These are phyloP conservation scores for Dioscorea cayenensis DNA, from an alignment of 116 monocot genomes.

Conservation along the genomic window DNA sequence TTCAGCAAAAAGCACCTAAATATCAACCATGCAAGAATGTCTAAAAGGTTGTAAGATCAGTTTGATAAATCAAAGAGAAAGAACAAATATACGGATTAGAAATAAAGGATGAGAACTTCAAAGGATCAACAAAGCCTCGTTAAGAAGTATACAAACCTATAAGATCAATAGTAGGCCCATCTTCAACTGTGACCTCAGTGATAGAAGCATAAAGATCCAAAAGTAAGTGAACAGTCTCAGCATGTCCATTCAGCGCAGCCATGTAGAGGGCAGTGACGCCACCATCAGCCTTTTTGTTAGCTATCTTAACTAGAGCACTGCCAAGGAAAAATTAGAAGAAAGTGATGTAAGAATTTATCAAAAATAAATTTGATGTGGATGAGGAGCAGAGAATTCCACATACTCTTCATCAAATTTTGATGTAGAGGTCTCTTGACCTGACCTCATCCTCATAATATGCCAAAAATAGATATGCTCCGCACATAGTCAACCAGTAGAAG, in stretches of 20 bases:
- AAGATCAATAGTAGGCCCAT: slow-evolving; percentile 89
- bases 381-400: slow-evolving; percentile 3
- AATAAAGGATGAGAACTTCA: neutral
- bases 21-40: no score
- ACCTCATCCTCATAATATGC: slow-evolving; percentile 31
- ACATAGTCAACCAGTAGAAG: slow-evolving; percentile 79
- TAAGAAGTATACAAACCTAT: slow-evolving; percentile 48
- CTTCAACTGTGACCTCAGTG: slow-evolving; percentile 65
- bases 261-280: slow-evolving; percentile 93
- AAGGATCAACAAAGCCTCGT: neutral
- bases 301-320: slow-evolving; percentile 53
- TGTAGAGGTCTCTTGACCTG: slow-evolving; percentile 18
- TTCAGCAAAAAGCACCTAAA: no score
- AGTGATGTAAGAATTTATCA: neutral
- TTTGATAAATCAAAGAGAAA: neutral
- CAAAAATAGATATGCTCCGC: slow-evolving; percentile 72
- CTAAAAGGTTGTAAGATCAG: no score
- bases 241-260: no score
- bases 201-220: slow-evolving; percentile 85
- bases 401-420: slow-evolving; percentile 69
- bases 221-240: slow-evolving; percentile 69
- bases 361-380: neutral
- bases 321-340: slow-evolving; percentile 7
- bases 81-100: neutral
- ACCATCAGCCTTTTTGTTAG: slow-evolving; percentile 82